These are phyloP conservation scores for Arthrobotrys conoides DNA, from an alignment of 2,329 filamentous ascomycete species.

Conservation along the genomic window DNA sequence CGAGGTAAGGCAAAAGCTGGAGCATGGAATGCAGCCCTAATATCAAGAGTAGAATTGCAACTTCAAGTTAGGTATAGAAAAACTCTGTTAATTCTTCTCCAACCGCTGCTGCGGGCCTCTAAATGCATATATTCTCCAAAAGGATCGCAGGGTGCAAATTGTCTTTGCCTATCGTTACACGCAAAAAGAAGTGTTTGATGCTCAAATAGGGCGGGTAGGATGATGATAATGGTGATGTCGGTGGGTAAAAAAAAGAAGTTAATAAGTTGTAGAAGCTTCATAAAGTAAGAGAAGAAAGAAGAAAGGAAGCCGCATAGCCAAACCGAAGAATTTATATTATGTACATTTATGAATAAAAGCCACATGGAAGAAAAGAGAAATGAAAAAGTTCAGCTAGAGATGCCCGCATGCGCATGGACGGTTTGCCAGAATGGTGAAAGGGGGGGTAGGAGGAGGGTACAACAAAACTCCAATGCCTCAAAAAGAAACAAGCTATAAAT, in stretches of 20 bases:
- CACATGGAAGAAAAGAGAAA: not conserved
- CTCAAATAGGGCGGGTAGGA: not conserved
- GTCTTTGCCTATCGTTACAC: slow-evolving; percentile 24
- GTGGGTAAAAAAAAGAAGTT: not conserved
- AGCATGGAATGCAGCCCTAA: no score
- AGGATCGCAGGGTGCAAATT: slow-evolving; percentile 4
- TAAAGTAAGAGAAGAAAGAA: slow-evolving; percentile 9
- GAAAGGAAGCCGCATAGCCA: slow-evolving; percentile 8
- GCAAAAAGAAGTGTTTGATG: not conserved
- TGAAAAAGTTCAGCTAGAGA: slow-evolving; percentile 47
- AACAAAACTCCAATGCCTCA: slow-evolving; percentile 27
- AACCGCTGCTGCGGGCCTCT: not conserved
- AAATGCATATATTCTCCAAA: not conserved
- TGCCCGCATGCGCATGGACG: slow-evolving; percentile 25
- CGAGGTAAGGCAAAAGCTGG: no score
- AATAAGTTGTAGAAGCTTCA: slow-evolving; percentile 31
- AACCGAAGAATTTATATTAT: slow-evolving; percentile 51
- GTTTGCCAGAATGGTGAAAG: not conserved
- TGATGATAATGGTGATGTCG: not conserved
- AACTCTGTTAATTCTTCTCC: no score
- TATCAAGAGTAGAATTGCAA: no score
- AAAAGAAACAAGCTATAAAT: slow-evolving; percentile 43
- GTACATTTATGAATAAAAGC: slow-evolving; percentile 41
- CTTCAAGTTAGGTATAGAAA: no score
- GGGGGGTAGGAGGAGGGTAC: not conserved